A percentile compares a stretch with the other conserved stretches of the same genome.
These are phyloP conservation scores for Cyberlindnera bimundalis DNA, from an alignment of 805 yeast genomes.

Conservation along the genomic window DNA sequence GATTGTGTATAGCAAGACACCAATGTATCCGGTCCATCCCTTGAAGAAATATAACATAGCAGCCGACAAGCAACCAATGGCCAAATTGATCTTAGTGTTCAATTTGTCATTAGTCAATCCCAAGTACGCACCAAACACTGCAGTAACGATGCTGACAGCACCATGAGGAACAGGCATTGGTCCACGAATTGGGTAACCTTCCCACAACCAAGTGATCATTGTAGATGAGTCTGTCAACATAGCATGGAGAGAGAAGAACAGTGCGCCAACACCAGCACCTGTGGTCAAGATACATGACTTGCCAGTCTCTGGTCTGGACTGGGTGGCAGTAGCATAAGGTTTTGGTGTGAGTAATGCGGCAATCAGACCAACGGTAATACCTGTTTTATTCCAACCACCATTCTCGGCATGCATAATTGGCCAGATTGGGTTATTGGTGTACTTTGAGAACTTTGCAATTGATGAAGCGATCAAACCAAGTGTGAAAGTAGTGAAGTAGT, in stretches of 20 bases:
- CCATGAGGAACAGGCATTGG: constrained; percentile 87
- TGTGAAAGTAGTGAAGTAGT: constrained; percentile 49
- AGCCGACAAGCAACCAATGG: constrained; percentile 42
- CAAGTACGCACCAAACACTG: constrained; percentile 53
- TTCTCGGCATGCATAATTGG: constrained; percentile 82
- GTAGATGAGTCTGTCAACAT: constrained; percentile 82
- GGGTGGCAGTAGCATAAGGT: background rate
- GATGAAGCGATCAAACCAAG: constrained; percentile 74
- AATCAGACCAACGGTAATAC: constrained; percentile 58
- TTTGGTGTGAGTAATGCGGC: constrained; percentile 62
- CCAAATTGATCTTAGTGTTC: constrained; percentile 34
- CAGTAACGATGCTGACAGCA: constrained; percentile 54
- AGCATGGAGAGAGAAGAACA: constrained; percentile 68
- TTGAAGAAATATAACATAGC: constrained; percentile 43
- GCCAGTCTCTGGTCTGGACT: too few species aligned
- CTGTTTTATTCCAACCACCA: constrained; percentile 82
- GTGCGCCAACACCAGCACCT: constrained; percentile 71
- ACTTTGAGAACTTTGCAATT: constrained; percentile 68
- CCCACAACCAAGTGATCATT: constrained; percentile 94
- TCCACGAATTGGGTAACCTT: constrained; percentile 81
- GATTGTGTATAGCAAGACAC: constrained; percentile 66
- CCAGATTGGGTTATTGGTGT: constrained; percentile 94
- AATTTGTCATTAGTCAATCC: constrained; percentile 31
- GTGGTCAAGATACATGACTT: too few species aligned
- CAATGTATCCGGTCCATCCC: constrained; percentile 74